Conservation (phyloP, 768 basidiomycete species). For the Filobasidium floriforme region DNA sequence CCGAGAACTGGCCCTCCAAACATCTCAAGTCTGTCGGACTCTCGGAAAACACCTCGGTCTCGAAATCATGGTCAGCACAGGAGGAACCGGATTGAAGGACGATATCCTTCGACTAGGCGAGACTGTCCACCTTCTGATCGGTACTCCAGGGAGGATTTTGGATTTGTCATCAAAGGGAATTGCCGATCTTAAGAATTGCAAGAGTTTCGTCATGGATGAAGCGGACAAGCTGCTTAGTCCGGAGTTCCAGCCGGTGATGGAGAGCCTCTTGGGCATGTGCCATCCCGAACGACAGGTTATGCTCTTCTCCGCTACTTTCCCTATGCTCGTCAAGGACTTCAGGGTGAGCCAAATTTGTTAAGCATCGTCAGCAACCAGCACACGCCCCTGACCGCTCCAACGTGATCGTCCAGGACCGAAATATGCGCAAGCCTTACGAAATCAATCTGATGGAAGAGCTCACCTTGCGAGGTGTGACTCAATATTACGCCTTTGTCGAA, state of each 20-base stretch:
- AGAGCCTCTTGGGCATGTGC: constrained; percentile 79
- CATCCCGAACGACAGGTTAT: constrained; percentile 86
- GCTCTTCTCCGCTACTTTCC: constrained; percentile 99
- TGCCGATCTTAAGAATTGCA: constrained; percentile 87
- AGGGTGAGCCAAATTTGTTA: constrained; percentile 55
- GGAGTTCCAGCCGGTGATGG: constrained; percentile 97
- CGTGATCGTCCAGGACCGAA: constrained; percentile 37
- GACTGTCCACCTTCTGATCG: constrained; percentile 88
- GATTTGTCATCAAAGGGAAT: constrained; percentile 88
- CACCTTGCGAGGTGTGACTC: constrained; percentile 93
- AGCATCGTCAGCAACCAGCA: background rate
- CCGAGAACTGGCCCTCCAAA: constrained; percentile 96
- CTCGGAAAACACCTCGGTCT: constrained; percentile 91
- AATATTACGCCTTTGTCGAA: constrained; percentile 99
- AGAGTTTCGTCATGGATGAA: constrained; percentile 98
- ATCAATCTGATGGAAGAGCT: constrained; percentile 99
- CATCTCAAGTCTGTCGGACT: constrained; percentile 95
- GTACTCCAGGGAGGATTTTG: constrained; percentile 90
- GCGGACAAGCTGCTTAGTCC: constrained; percentile 95
- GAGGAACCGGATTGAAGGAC: constrained; percentile 94
- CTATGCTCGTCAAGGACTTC: constrained; percentile 98
- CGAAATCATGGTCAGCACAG: constrained; percentile 99
- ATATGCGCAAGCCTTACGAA: constrained; percentile 91
- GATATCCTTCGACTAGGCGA: constrained; percentile 89
- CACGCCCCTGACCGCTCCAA: background rate